A percentile compares a stretch with the other conserved stretches of the same genome.
Conservation (phyloP, 345 rosid genomes). For the Cochlearia excelsa region DNA sequence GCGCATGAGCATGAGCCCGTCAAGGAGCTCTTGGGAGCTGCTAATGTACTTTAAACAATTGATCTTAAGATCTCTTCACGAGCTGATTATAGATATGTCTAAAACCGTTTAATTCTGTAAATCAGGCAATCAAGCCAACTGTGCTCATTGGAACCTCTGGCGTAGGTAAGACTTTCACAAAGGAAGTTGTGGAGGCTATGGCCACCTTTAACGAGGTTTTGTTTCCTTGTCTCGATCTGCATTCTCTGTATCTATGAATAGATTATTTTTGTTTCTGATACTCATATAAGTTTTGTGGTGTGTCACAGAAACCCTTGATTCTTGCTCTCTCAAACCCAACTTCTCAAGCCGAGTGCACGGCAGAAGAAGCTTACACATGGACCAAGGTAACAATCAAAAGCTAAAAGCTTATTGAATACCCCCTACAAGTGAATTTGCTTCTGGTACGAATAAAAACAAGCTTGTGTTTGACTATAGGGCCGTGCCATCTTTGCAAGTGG, state of each 20-base stretch:
- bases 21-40: constrained; percentile 63
- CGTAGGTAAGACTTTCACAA: constrained; percentile 84
- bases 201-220: constrained; percentile 69
- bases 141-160: constrained; percentile 94
- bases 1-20: constrained; percentile 84
- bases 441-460: background rate
- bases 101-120: background rate
- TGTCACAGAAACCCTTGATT: constrained; percentile 77
- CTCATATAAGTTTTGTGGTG: constrained; percentile 17
- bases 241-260: constrained; percentile 3
- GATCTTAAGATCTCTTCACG: constrained; percentile 1
- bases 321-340: constrained; percentile 96
- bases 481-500: constrained; percentile 95
- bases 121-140: constrained; percentile 84
- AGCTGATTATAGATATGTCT: background rate
- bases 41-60: constrained; percentile 60
- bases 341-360: constrained; percentile 95
- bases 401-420: constrained; percentile 16
- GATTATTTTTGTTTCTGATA: constrained; percentile 7
- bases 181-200: constrained; percentile 89
- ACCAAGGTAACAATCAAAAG: constrained; percentile 50
- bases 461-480: constrained; percentile 51
- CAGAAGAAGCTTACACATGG: constrained; percentile 95
- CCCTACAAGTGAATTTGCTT: background rate
- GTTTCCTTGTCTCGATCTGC: background rate